Percentiles rank a stretch among this genome's conserved stretches.
Evolutionary conservation across 352 stramenopile genomes (phyloP).

Genomic region (Albugo candida): DNA sequence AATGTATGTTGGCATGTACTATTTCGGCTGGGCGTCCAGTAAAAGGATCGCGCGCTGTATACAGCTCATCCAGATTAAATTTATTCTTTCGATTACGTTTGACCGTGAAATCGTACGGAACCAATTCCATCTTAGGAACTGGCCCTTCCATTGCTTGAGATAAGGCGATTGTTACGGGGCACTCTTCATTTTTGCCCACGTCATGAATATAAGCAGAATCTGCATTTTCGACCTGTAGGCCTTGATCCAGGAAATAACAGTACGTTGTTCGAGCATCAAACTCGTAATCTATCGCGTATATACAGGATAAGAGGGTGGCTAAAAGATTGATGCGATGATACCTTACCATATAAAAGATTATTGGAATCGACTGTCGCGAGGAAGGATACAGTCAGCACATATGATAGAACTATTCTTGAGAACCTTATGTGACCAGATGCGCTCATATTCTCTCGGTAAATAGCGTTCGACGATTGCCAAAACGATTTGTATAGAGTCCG

Average conservation of each 20-base stretch:
- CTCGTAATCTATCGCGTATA: slow-evolving; percentile 21
- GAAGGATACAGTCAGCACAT: too few relatives aligned
- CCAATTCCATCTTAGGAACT: slow-evolving; percentile 13
- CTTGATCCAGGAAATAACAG: slow-evolving; percentile 63
- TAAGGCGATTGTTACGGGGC: slow-evolving; percentile 36
- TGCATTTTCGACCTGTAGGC: slow-evolving; percentile 41
- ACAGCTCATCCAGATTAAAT: slow-evolving; percentile 43
- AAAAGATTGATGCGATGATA: too few relatives aligned
- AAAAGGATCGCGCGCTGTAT: slow-evolving; percentile 29
- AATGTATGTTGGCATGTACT: slow-evolving; percentile 56
- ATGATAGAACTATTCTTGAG: too few relatives aligned
- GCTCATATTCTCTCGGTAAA: too few relatives aligned
- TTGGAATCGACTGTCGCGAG: too few relatives aligned
- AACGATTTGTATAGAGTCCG: too few relatives aligned
- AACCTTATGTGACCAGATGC: too few relatives aligned
- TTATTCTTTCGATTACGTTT: slow-evolving; percentile 53
- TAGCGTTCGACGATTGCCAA: too few relatives aligned
- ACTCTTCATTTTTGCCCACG: slow-evolving; percentile 20
- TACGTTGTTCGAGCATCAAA: slow-evolving; percentile 61
- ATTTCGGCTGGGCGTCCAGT: slow-evolving; percentile 42
- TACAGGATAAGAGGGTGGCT: too few relatives aligned
- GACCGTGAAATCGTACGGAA: slow-evolving; percentile 56
- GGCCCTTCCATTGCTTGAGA: slow-evolving; percentile 18
- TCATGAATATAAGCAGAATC: slow-evolving; percentile 47
- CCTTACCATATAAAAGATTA: too few relatives aligned